phyloP scores from a whole-genome alignment of 345 rosid species.

The Syzygium grande region DNA sequence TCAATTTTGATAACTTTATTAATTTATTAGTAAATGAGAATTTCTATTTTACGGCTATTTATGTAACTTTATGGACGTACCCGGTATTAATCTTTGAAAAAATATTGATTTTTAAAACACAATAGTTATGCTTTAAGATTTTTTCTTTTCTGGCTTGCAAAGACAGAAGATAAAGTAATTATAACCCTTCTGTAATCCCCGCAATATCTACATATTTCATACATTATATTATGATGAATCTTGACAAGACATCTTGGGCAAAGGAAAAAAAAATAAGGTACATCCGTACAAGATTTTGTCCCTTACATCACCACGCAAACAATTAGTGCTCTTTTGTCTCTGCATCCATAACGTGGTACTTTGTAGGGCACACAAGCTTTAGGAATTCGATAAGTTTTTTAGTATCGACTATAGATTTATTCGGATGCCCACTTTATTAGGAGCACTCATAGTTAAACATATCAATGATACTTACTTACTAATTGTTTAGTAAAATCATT shows the following conservation, averaged over 20 bases:
- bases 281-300: not conserved
- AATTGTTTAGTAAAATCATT: not conserved
- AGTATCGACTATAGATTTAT: not conserved
- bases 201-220: not conserved
- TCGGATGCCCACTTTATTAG: not conserved
- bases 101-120: not conserved
- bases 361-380: not conserved
- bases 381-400: not conserved
- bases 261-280: not conserved
- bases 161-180: not conserved
- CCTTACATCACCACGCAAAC: not conserved
- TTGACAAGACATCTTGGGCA: not conserved
- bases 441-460: not conserved
- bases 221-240: not conserved
- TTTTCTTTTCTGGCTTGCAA: not conserved
- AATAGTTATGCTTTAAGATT: not conserved
- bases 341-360: not conserved
- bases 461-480: not conserved
- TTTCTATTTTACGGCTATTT: not conserved
- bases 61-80: not conserved
- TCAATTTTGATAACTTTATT: not conserved
- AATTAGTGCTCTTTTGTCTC: not conserved
- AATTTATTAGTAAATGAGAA: not conserved
- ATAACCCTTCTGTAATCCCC: not conserved
- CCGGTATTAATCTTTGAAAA: not conserved